phyloP scores from a whole-genome alignment of 805 yeast species.

The Pichia nanzhaoensis region DNA sequence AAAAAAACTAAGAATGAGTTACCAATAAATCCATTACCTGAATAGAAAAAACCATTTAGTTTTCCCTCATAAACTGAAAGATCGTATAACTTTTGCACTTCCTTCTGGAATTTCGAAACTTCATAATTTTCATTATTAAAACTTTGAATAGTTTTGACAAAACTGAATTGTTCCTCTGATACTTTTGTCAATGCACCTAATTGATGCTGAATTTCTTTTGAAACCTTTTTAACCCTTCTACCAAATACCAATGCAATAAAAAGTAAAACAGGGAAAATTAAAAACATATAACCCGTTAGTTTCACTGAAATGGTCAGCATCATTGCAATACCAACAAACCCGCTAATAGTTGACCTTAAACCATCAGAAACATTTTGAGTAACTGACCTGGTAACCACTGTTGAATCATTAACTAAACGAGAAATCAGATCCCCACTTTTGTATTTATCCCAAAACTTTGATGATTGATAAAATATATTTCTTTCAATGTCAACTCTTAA shows the following conservation, averaged over 20 bases:
- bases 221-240: slow-evolving; percentile 61
- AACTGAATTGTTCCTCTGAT: slow-evolving; percentile 84
- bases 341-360: slow-evolving; percentile 74
- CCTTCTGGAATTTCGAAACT: slow-evolving; percentile 64
- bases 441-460: slow-evolving; percentile 82
- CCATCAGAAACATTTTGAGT: slow-evolving; percentile 92
- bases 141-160: slow-evolving; percentile 80
- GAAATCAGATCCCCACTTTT: slow-evolving; percentile 90
- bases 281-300: slow-evolving; percentile 71
- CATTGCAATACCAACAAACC: slow-evolving; percentile 83
- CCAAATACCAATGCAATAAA: slow-evolving; percentile 80
- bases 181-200: slow-evolving; percentile 83
- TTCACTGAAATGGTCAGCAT: slow-evolving; percentile 84
- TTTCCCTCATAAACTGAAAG: slow-evolving; percentile 77
- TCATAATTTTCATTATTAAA: slow-evolving; percentile 82
- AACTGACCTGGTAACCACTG: slow-evolving; percentile 76
- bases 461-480: slow-evolving; percentile 76
- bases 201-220: slow-evolving; percentile 73
- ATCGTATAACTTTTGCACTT: slow-evolving; percentile 56
- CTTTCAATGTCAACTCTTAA: slow-evolving; percentile 70
- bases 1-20: slow-evolving; percentile 73
- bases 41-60: slow-evolving; percentile 68
- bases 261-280: slow-evolving; percentile 78
- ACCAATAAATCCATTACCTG: slow-evolving; percentile 79
- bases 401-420: slow-evolving; percentile 80